phyloP scores from a whole-genome alignment of 805 yeast species.

The Yamadazyma kitorensis region DNA sequence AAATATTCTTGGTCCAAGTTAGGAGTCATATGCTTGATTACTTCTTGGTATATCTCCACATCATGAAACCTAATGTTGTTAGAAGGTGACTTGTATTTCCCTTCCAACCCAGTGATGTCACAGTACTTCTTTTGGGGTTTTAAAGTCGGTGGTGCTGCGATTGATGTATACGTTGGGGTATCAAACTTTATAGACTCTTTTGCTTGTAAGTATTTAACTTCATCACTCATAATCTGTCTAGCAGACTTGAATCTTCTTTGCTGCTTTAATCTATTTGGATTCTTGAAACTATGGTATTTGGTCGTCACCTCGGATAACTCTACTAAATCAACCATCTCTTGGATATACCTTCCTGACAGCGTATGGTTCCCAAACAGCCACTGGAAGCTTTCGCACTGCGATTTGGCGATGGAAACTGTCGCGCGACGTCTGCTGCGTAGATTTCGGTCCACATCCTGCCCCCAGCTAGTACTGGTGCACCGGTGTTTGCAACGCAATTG shows the following conservation, averaged over 20 bases:
- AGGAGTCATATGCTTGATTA: conserved; percentile 75
- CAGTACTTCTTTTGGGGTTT: conserved; percentile 82
- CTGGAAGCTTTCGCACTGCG: too few species aligned
- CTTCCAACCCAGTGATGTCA: conserved; percentile 88
- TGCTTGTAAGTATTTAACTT: conserved; percentile 58
- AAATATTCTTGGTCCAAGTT: conserved; percentile 93
- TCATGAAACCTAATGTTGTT: conserved; percentile 77
- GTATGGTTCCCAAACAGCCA: too few species aligned
- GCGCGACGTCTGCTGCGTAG: too few species aligned
- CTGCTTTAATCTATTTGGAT: conserved; percentile 45
- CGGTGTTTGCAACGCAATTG: too few species aligned
- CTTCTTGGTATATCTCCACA: conserved; percentile 72
- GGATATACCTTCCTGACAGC: too few species aligned
- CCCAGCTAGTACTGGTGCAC: too few species aligned
- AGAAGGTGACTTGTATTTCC: conserved; percentile 70
- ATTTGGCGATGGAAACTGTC: too few species aligned
- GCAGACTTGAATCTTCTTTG: conserved; percentile 68
- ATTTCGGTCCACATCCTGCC: too few species aligned
- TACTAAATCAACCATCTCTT: conserved; percentile 20
- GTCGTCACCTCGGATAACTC: conserved; percentile 38
- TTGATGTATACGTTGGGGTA: conserved; percentile 64
- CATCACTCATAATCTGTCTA: conserved; percentile 74
- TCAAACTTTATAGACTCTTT: conserved; percentile 40
- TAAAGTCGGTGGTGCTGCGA: conserved; percentile 85
- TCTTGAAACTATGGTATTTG: conserved; percentile 55